phyloP scores from a whole-genome alignment of 768 basidiomycete species.

The Agaricus bisporus region DNA sequence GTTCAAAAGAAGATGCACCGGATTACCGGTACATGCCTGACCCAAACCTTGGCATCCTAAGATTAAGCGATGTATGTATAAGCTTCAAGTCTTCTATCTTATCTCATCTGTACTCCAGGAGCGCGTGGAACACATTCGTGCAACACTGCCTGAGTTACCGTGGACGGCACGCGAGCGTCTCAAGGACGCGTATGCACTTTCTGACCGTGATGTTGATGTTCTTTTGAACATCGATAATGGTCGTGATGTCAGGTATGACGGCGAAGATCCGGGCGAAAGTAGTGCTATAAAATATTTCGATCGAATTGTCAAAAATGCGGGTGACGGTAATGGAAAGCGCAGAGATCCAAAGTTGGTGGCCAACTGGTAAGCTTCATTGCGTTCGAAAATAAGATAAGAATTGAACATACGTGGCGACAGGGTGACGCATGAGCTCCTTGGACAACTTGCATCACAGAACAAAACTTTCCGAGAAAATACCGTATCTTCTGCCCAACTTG shows the following conservation, averaged over 20 bases:
- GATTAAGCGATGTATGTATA: conserved; percentile 40
- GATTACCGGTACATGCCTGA: conserved; percentile 99
- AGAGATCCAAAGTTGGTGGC: conserved; percentile 66
- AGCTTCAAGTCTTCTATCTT: neutral
- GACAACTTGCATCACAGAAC: conserved; percentile 58
- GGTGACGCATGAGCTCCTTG: conserved; percentile 85
- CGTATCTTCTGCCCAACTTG: conserved; percentile 58
- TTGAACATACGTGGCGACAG: conserved; percentile 29
- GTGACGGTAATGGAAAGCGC: conserved; percentile 11
- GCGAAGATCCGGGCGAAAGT: conserved; percentile 25
- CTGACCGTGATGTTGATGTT: conserved; percentile 64
- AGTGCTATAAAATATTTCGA: conserved; percentile 76
- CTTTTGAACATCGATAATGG: conserved; percentile 69
- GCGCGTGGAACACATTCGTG: conserved; percentile 48
- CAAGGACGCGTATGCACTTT: conserved; percentile 37
- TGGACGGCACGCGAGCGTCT: conserved; percentile 55
- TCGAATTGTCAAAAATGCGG: conserved; percentile 37
- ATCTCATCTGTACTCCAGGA: conserved; percentile 30
- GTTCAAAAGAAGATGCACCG: conserved; percentile 89
- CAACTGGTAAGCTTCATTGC: conserved; percentile 63
- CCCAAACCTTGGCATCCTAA: conserved; percentile 78
- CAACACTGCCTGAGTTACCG: conserved; percentile 72
- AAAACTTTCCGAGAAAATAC: conserved; percentile 53
- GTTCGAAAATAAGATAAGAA: neutral
- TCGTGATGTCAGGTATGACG: conserved; percentile 57